Percentiles rank a stretch among this genome's conserved stretches.
These are phyloP conservation scores for Pezicula carpinea DNA, from an alignment of 2,329 filamentous ascomycete species.

Conservation along the genomic window DNA sequence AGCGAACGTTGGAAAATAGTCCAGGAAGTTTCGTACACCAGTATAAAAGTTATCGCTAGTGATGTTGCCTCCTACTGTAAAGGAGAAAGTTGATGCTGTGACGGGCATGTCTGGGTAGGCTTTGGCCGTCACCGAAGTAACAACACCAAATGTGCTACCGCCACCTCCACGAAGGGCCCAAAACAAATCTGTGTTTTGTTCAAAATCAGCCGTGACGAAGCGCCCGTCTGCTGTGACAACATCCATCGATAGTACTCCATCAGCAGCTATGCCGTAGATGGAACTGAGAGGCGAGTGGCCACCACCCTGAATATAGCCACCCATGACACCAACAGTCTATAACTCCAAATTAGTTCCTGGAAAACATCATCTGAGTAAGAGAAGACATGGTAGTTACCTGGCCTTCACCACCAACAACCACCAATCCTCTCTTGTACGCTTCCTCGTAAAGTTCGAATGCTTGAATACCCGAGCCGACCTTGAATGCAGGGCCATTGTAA, in stretches of 20 bases:
- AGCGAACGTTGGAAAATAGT: conserved; percentile 36
- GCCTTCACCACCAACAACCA: conserved; percentile 49
- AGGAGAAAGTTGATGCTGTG: conserved; percentile 35
- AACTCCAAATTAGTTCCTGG: conserved; percentile 20
- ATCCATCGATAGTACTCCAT: conserved; percentile 54
- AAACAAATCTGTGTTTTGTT: conserved; percentile 52
- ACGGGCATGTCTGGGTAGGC: conserved; percentile 39
- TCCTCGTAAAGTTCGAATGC: conserved; percentile 39
- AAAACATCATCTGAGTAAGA: neutral
- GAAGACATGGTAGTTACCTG: conserved; percentile 4
- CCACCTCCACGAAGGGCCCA: conserved; percentile 59
- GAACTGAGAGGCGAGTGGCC: conserved; percentile 53
- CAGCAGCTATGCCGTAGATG: conserved; percentile 51
- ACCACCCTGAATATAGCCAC: conserved; percentile 55
- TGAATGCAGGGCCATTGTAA: conserved; percentile 46
- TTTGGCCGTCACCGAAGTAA: conserved; percentile 46
- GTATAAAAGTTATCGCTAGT: conserved; percentile 43
- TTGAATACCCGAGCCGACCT: conserved; percentile 46
- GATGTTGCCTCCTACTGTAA: conserved; percentile 40
- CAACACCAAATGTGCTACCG: conserved; percentile 50
- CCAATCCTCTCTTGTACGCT: conserved; percentile 38
- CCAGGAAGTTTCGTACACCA: conserved; percentile 46
- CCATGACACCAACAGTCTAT: conserved; percentile 46
- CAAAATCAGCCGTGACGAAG: conserved; percentile 44
- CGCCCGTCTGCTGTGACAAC: conserved; percentile 48